Evolutionary conservation across 306 rosid species (phyloP).

Genomic region (Rubus parviflorus): DNA sequence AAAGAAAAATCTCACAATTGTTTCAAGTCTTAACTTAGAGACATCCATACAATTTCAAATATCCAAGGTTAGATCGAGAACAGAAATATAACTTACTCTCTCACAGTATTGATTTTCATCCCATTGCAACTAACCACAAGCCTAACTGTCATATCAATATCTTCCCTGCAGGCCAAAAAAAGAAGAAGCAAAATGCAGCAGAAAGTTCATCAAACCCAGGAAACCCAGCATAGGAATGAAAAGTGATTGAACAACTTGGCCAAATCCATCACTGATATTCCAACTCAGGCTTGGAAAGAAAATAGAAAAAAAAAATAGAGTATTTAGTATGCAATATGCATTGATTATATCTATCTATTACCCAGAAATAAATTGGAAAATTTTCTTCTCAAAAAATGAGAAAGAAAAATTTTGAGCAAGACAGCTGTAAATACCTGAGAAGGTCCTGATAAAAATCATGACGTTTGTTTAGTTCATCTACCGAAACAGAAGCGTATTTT

Average conservation of each 20-base stretch:
- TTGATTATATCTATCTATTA: not conserved
- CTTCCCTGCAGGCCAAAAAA: constrained; percentile 57
- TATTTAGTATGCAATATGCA: not conserved
- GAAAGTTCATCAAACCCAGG: constrained; percentile 19
- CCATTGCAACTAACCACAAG: constrained; percentile 88
- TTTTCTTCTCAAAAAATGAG: not conserved
- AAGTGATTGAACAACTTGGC: constrained; percentile 25
- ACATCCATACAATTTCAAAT: not conserved
- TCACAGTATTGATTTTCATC: constrained; percentile 70
- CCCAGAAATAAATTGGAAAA: not conserved
- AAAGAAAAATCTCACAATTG: not conserved
- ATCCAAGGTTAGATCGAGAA: not conserved
- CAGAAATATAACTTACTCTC: constrained; percentile 55
- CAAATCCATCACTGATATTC: constrained; percentile 5
- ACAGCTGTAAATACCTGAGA: constrained; percentile 63
- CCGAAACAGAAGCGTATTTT: constrained; percentile 74
- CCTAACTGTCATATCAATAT: constrained; percentile 81
- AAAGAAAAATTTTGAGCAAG: constrained; percentile 2
- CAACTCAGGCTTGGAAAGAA: constrained; percentile 17
- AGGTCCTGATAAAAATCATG: constrained; percentile 78
- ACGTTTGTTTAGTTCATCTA: constrained; percentile 56
- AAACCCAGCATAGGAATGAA: constrained; percentile 31
- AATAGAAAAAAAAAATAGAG: not conserved
- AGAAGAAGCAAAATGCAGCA: not conserved
- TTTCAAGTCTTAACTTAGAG: not conserved